Base-by-base conservation (phyloP, 78 protist species). In the Dictyostelium firmibasis region DNA sequence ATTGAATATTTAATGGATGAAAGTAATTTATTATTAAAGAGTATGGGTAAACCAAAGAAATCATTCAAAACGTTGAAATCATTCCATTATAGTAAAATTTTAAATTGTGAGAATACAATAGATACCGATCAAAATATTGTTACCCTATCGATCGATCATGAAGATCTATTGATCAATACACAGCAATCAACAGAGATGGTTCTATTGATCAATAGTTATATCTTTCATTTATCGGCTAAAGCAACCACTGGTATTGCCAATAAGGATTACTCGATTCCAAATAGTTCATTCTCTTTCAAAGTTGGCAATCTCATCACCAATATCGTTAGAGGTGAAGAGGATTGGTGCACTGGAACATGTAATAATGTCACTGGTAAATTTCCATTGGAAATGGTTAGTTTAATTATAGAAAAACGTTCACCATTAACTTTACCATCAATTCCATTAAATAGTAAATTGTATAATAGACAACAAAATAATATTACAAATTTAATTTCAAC, bases 321-420 rank as follows among this genome's bases (percentile, higher is more conserved):
- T 64, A 77, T 50, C 4, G 41, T 25, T 3, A 38, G 85, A 38
- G 85, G 75, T 50, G 78, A 60, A 5, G 86, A 78, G 9, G 93
- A 85, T 62, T 87, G 93, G 93, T 87, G 93, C 64, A 78, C 79
- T 41, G 93, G 93, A 64, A 87, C 86, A 13, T 38, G 60, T 29
- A 78, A 38, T 33, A 78, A 78, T 29, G n/a, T 78, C 13, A 31
- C 36, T 27, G 93, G 93, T 9, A 18, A 31, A 27, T 87, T 87
- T 81, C 93, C 93, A 36, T 35, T 87, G 18, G 85, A 87, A 50
- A 78, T 53, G 44, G 85, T 87, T 7, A 43, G 64, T n/a, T 64
- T 78, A 62, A 9, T 78, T 3, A 87, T 87, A 14, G 77, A 70
- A 70, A 70, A 70, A 70, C 77, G 77, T 25, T 44, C 60, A 25